Evolutionary conservation across 2,329 filamentous ascomycete genomes (phyloP).

Genomic region (Periconia sp.): DNA sequence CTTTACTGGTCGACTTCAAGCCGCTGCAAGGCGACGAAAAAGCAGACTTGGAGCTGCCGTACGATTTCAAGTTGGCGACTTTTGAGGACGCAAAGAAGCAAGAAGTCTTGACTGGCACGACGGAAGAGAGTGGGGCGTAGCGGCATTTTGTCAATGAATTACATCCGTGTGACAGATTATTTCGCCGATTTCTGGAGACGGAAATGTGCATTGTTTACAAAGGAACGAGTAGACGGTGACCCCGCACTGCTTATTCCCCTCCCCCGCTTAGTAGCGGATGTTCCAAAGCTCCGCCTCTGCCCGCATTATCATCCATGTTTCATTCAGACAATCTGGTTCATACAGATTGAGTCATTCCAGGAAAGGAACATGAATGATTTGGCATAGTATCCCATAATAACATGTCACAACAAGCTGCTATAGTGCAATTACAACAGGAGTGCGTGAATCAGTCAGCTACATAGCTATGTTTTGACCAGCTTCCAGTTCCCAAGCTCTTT

Average conservation of each 20-base stretch:
- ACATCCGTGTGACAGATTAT: too few species aligned
- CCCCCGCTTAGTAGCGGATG: not conserved
- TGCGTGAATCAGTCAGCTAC: too few species aligned
- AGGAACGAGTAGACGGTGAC: not conserved
- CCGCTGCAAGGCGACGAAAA: constrained; percentile 54
- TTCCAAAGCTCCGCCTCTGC: not conserved
- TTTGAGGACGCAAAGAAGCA: constrained; percentile 38
- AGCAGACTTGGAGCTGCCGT: constrained; percentile 56
- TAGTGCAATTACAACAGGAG: too few species aligned
- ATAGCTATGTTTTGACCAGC: too few species aligned
- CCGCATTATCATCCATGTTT: not conserved
- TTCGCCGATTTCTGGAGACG: not conserved
- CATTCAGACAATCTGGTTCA: too few species aligned
- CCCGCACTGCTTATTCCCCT: not conserved
- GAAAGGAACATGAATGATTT: too few species aligned
- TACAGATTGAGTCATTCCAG: too few species aligned
- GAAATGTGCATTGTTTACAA: not conserved
- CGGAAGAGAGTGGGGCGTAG: constrained; percentile 21
- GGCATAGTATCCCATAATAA: too few species aligned
- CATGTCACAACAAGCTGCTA: too few species aligned
- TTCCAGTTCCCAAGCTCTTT: too few species aligned
- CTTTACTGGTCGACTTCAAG: constrained; percentile 59
- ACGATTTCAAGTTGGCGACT: constrained; percentile 52
- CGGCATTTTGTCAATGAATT: not conserved
- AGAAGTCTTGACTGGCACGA: constrained; percentile 23